Conservation (phyloP, 2,329 filamentous ascomycete genomes). For the Neofusicoccum umdonicola region DNA sequence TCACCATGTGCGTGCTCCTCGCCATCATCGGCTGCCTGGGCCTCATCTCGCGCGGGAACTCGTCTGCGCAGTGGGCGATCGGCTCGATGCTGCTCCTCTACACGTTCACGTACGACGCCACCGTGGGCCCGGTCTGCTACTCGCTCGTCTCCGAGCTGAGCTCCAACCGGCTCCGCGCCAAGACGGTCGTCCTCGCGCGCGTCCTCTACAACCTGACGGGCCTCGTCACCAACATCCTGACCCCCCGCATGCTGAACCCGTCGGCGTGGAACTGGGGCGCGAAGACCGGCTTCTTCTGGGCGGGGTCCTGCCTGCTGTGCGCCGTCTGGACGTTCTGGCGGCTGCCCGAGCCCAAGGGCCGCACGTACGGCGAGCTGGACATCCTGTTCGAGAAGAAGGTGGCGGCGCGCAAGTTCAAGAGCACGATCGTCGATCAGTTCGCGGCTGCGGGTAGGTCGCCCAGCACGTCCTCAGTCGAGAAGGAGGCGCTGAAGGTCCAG, state of each 20-base stretch:
- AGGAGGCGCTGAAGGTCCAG: not conserved
- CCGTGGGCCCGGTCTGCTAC: conserved; percentile 85
- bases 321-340: conserved; percentile 78
- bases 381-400: conserved; percentile 65
- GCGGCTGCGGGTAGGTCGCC: not conserved
- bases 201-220: conserved; percentile 72
- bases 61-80: conserved; percentile 46
- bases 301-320: conserved; percentile 73
- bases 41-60: conserved; percentile 54
- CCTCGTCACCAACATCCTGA: conserved; percentile 77
- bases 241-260: conserved; percentile 88
- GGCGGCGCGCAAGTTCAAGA: conserved; percentile 27
- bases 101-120: conserved; percentile 75
- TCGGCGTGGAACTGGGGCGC: conserved; percentile 80
- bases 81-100: conserved; percentile 32
- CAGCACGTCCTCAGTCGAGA: not conserved
- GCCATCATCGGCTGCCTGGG: conserved; percentile 78
- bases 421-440: not conserved
- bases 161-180: conserved; percentile 80
- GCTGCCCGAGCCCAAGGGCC: conserved; percentile 73
- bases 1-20: conserved; percentile 59
- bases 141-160: conserved; percentile 82
- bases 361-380: conserved; percentile 81
- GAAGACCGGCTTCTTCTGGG: conserved; percentile 85
- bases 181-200: conserved; percentile 82